Evolutionary conservation across 2,329 filamentous ascomycete genomes (phyloP).

Genomic region (Aspergillus pseudonomiae): DNA sequence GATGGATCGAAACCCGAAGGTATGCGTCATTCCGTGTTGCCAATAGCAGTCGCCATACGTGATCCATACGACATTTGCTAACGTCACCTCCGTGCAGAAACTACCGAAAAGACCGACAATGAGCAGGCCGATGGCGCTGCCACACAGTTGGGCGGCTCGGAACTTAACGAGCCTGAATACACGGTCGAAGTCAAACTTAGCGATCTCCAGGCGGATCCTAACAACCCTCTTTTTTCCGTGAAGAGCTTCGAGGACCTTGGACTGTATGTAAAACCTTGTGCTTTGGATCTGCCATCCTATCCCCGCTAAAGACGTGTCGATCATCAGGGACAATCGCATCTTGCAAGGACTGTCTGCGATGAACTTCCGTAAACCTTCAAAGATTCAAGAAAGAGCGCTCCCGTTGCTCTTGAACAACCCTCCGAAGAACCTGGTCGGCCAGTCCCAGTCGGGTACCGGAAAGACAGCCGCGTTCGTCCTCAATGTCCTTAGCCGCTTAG

Average conservation of each 20-base stretch:
- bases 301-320: constrained; percentile 9
- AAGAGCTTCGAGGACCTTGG: constrained; percentile 83
- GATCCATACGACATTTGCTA: constrained; percentile 18
- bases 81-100: constrained; percentile 16
- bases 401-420: constrained; percentile 85
- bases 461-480: constrained; percentile 97
- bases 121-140: constrained; percentile 47
- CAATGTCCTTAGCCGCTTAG: constrained; percentile 84
- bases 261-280: constrained; percentile 62
- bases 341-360: constrained; percentile 77
- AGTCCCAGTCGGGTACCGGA: constrained; percentile 98
- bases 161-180: constrained; percentile 72
- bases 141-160: constrained; percentile 48
- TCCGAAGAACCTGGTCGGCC: constrained; percentile 92
- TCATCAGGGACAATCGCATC: constrained; percentile 61
- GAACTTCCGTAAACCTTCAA: constrained; percentile 92
- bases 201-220: constrained; percentile 82
- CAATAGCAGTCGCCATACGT: constrained; percentile 16
- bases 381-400: constrained; percentile 94
- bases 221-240: constrained; percentile 84
- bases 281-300: not conserved
- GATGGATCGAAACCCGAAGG: constrained; percentile 34
- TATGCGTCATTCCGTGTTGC: constrained; percentile 26
- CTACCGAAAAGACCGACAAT: constrained; percentile 20
- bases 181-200: constrained; percentile 92